phyloP scores from a whole-genome alignment of 2,329 filamentous ascomycete species.

The Sporothrix euskadiensis region DNA sequence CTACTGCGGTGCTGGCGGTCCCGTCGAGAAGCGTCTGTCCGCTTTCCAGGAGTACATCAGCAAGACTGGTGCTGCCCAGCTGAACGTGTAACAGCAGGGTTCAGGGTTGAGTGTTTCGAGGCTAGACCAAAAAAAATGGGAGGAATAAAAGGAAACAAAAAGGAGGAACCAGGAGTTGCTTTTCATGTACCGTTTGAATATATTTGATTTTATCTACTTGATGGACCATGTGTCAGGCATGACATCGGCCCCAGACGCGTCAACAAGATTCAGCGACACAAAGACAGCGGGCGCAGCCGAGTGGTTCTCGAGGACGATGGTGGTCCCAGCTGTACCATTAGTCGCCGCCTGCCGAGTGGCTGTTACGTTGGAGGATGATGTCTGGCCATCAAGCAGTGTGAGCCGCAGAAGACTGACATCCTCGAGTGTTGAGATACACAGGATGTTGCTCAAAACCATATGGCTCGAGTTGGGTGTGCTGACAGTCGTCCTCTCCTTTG shows the following conservation, averaged over 20 bases:
- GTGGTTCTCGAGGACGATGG: conserved; percentile 50
- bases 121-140: not conserved
- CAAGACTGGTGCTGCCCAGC: conserved; percentile 23
- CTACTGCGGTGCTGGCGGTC: conserved; percentile 29
- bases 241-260: conserved; percentile 48
- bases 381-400: conserved; percentile 39
- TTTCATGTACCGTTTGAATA: not conserved
- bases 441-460: conserved; percentile 39
- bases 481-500: conserved; percentile 20
- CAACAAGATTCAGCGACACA: conserved; percentile 52
- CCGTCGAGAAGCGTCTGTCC: conserved; percentile 23
- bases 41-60: conserved; percentile 27
- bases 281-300: conserved; percentile 59
- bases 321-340: not conserved
- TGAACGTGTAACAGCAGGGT: conserved; percentile 22
- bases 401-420: conserved; percentile 55
- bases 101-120: not conserved
- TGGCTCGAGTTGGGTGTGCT: conserved; percentile 48
- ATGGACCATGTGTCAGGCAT: conserved; percentile 54
- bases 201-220: not conserved
- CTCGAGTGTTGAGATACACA: conserved; percentile 37
- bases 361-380: conserved; percentile 37
- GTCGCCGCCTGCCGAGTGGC: conserved; percentile 29
- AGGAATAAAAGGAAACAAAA: not conserved
- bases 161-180: not conserved